Evolutionary conservation across 2,329 filamentous ascomycete genomes (phyloP).

Genomic region (Pseudogymnoascus sp.): DNA sequence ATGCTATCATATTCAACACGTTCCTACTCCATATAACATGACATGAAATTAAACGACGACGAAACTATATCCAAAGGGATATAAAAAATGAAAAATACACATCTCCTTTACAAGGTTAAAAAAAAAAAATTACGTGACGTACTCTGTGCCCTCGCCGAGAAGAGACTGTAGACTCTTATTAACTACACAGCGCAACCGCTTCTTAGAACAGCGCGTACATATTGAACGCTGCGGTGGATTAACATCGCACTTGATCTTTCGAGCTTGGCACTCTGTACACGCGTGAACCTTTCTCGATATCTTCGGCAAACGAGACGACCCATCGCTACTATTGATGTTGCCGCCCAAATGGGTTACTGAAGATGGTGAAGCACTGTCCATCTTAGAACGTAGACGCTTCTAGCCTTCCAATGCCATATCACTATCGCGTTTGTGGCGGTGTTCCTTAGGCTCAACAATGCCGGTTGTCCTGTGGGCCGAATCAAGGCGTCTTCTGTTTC

Average conservation of each 20-base stretch:
- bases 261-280: conserved; percentile 40
- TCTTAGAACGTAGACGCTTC: neutral
- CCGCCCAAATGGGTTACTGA: neutral
- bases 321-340: neutral
- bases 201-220: conserved; percentile 41
- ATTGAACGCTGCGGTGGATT: conserved; percentile 30
- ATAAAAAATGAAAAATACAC: neutral
- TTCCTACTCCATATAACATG: neutral
- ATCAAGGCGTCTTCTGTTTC: neutral
- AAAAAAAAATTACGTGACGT: conserved; percentile 21
- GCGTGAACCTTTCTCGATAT: conserved; percentile 24
- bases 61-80: neutral
- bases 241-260: conserved; percentile 44
- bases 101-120: neutral
- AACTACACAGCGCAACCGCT: conserved; percentile 42
- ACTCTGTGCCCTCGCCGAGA: conserved; percentile 44
- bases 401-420: neutral
- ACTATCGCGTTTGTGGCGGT: neutral
- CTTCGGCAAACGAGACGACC: conserved; percentile 15
- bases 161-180: conserved; percentile 49
- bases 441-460: neutral
- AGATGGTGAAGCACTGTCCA: neutral
- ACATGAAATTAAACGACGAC: neutral
- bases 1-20: neutral
- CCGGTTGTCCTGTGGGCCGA: neutral